Conservation (phyloP, 805 yeast species). For the Schizosaccharomyces octosporus region DNA sequence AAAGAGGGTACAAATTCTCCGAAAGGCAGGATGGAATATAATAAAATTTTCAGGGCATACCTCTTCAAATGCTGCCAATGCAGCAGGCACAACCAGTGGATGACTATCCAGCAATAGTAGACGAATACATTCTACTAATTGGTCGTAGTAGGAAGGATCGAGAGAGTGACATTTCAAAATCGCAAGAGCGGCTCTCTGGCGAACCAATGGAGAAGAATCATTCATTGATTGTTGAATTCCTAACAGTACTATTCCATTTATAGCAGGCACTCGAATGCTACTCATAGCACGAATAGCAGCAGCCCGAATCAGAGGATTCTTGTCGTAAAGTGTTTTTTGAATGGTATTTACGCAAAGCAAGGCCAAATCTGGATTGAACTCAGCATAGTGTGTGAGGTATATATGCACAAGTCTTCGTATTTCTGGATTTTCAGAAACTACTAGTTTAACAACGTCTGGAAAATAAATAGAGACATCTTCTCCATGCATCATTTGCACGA, state of each 20-base stretch:
- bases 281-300: constrained; percentile 57
- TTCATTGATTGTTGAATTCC: constrained; percentile 41
- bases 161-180: constrained; percentile 31
- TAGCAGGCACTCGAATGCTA: constrained; percentile 60
- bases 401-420: constrained; percentile 55
- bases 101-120: constrained; percentile 41
- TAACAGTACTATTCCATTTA: constrained; percentile 51
- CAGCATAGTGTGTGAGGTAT: constrained; percentile 54
- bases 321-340: constrained; percentile 56
- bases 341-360: constrained; percentile 73
- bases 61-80: constrained; percentile 31
- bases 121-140: constrained; percentile 24
- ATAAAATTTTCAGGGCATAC: constrained; percentile 34
- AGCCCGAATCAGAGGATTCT: constrained; percentile 40
- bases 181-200: constrained; percentile 59
- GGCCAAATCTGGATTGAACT: constrained; percentile 69
- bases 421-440: constrained; percentile 39
- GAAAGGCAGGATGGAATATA: constrained; percentile 45
- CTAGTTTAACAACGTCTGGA: constrained; percentile 75
- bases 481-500: constrained; percentile 12
- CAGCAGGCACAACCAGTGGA: constrained; percentile 41
- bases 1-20: constrained; percentile 26
- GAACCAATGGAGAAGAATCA: constrained; percentile 56
- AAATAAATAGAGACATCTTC: constrained; percentile 27
- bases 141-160: constrained; percentile 22